These are phyloP conservation scores for Pseudogymnoascus sp. DNA, from an alignment of 2,329 filamentous ascomycete genomes.

Conservation along the genomic window DNA sequence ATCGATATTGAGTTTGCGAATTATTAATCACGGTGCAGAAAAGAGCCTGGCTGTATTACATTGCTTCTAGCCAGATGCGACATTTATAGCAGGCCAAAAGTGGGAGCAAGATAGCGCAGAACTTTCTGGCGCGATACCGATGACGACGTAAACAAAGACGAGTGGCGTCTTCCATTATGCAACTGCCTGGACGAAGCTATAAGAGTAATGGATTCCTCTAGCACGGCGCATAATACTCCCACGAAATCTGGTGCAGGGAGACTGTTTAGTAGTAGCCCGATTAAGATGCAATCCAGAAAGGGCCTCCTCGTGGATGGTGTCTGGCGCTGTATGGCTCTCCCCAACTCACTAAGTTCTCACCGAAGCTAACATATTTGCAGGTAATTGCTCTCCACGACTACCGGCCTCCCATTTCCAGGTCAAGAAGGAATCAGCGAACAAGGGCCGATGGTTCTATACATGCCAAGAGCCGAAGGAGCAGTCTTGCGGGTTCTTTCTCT, in stretches of 20 bases:
- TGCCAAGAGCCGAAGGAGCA: conserved; percentile 39
- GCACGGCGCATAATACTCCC: not conserved
- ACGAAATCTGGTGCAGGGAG: not conserved
- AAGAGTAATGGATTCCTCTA: not conserved
- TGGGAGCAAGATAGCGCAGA: too few relatives aligned
- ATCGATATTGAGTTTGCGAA: not conserved
- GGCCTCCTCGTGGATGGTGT: conserved; percentile 28
- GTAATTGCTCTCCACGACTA: conserved; percentile 43
- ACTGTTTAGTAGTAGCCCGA: not conserved
- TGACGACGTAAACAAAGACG: conserved; percentile 1
- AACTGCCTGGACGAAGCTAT: not conserved
- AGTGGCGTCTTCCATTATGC: not conserved
- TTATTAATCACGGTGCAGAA: not conserved
- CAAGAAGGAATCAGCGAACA: conserved; percentile 41
- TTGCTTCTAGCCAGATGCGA: not conserved
- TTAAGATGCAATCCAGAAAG: conserved; percentile 11
- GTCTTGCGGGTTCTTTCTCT: conserved; percentile 50
- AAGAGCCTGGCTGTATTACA: not conserved
- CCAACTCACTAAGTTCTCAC: not conserved
- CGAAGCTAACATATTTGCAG: conserved; percentile 20
- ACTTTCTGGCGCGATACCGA: not conserved
- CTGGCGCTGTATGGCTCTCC: conserved; percentile 31
- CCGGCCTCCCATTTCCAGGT: conserved; percentile 42
- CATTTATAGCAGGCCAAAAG: not conserved
- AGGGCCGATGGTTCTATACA: conserved; percentile 45